phyloP scores from a whole-genome alignment of 169 alveolate genomes.

The Eimeria maxima region DNA sequence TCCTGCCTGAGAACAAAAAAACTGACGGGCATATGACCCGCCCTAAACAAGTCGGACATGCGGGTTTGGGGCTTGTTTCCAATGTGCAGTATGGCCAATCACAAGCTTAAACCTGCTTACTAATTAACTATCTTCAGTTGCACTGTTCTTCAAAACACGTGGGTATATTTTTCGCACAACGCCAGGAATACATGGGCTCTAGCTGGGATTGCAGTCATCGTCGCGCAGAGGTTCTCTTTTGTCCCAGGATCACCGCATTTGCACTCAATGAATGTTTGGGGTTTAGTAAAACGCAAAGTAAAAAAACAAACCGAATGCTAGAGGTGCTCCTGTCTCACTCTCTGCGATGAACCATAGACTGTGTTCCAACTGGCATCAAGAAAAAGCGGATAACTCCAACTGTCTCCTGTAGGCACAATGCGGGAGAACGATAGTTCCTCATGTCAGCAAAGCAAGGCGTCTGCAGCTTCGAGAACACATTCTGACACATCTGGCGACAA shows the following conservation, averaged over 20 bases:
- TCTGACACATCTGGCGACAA: neutral
- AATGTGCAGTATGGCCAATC: neutral
- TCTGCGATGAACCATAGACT: neutral
- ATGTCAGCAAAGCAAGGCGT: neutral
- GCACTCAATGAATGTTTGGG: neutral
- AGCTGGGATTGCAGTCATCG: neutral
- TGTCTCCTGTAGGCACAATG: neutral
- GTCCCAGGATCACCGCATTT: neutral
- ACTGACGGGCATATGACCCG: neutral
- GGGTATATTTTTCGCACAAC: neutral
- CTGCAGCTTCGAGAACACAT: neutral
- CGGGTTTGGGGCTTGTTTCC: neutral
- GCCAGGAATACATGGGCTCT: neutral
- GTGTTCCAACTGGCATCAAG: neutral
- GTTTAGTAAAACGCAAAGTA: neutral
- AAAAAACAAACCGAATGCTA: neutral
- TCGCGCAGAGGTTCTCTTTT: neutral
- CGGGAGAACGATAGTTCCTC: neutral
- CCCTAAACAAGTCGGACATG: neutral
- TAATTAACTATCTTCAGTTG: neutral
- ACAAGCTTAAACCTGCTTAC: neutral
- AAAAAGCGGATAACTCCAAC: neutral
- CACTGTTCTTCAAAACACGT: neutral
- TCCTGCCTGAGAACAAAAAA: neutral
- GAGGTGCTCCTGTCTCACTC: neutral